phyloP scores from a whole-genome alignment of 1,284 basidiomycete species.

The Trichosporon asahii region DNA sequence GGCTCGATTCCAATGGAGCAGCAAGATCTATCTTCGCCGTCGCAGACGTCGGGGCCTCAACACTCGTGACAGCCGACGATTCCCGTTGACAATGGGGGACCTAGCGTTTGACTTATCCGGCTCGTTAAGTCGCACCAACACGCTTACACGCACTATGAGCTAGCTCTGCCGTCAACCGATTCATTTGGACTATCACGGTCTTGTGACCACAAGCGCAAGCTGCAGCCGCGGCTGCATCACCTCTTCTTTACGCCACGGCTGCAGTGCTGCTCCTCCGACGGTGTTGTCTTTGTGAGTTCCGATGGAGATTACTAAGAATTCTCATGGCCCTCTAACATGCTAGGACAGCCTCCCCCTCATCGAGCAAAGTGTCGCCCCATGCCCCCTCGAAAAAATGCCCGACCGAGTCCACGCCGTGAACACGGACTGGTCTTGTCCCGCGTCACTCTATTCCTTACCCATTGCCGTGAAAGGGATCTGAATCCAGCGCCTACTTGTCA shows the following conservation, averaged over 20 bases:
- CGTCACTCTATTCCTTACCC: neutral
- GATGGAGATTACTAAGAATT: neutral
- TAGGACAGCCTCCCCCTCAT: neutral
- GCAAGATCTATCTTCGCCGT: too few species aligned
- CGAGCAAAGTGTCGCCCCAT: neutral
- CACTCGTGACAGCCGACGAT: neutral
- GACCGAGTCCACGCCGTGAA: neutral
- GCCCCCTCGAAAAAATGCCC: neutral
- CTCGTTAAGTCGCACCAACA: too few species aligned
- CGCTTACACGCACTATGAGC: too few species aligned
- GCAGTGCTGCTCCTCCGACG: neutral
- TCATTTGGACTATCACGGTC: too few species aligned
- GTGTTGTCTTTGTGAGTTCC: neutral
- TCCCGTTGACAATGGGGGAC: too few species aligned
- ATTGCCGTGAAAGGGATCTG: neutral
- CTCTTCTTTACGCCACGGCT: neutral
- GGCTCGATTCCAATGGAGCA: too few species aligned
- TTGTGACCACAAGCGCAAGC: neutral
- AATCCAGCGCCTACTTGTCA: neutral
- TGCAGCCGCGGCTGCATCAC: neutral
- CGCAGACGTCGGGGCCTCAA: too few species aligned
- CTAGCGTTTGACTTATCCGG: too few species aligned
- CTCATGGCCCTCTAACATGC: neutral
- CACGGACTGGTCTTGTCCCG: neutral
- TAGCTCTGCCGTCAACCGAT: too few species aligned